Base-by-base conservation (phyloP, 495 filamentous ascomycete species). In the Daldinia concentrica region DNA sequence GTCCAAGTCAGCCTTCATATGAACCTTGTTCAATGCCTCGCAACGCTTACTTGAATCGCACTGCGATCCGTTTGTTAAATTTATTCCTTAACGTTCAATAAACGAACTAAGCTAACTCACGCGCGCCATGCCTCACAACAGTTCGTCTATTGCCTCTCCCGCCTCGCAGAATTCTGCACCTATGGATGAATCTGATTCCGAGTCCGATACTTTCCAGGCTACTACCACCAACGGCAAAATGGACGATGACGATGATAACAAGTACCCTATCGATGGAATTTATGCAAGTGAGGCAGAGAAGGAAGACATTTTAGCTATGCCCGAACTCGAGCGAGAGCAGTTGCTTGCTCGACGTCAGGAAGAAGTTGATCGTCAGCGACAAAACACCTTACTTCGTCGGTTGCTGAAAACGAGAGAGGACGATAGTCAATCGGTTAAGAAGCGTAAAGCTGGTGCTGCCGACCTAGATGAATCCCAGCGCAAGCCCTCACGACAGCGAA, bases 171-270 rank as follows among this genome's bases (percentile, higher is more conserved):
- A 90, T 69, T 97, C 93, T 27, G 93, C 90, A 12, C 89, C 92
- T 2, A 97, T 97, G 93, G 92, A 92, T 57, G 94, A 97, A 76
- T 96, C 93, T 22, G 91, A 94, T 64, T 91, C 91, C 5, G 92
- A 91, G 39, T 87, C 86, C 0, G 90, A 92, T 62, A 82, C 86
- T 29, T 78, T 83, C n/a, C 81, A 80, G 39, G 27, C 62, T 7
- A 65, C 54, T 26, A 64, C 74, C 55, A 74, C 80, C 55, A 77
- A 77, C 37, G 69, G 85, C 83, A 77, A 86, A 80, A 66, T 86
- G 80, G 83, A 84, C 36, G 86, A 89, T 57, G 83, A 86, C 12
- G 85, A 90, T 59, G 89, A 87, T 24, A 84, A 86, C 3, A 88
- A 92, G 32, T 98, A 93, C 74, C 93, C 95, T 0, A 85, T 97